Base-by-base conservation (phyloP, 1,139 yeast species). In the Candida labiduridarum region DNA sequence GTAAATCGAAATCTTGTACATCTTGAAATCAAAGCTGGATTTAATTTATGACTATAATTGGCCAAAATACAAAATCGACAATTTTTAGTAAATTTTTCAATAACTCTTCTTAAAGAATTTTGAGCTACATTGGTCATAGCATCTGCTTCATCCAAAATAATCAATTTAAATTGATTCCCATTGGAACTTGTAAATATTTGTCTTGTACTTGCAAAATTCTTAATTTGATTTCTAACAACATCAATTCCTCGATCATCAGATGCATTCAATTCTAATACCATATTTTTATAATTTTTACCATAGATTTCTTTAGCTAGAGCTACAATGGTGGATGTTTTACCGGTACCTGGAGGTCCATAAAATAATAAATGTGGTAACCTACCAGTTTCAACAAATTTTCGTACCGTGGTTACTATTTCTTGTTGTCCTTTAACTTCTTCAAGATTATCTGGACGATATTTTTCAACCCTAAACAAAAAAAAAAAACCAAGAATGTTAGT, bases 341-440 rank as follows among this genome's bases (percentile, higher is more conserved):
- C 99, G 0, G 97, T 92, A 25, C 99, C 99, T 22, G 99, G 98
- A 0, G 98, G 98, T 0, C 99, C 99, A 66, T 94, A 92, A 67
- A 94, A 92, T 45, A 92, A 72, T 55, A 92, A 70, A 69, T 92
- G 98, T 2, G 99, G 99, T 46, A 94, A 75, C 60, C 83, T 82
- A 11, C 96, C 94, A 53, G 87, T 89, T 54, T 83, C 81, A 16
- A 92, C 92, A 66, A 95, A 92, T 65, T 85, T 87, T 44, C 91
- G 81, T 16, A 94, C 90, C 12, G 85, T 94, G 30, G 81, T 80
- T 15, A 94, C 91, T 38, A 91, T 89, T 49, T 89, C 95, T 48
- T 83, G 83, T 64, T 95, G 99, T 9, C 99, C 99, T 57, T 89
- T 84, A 9, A 95, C 95, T 46, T 94, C 97, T 56, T 88, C 89